Base-by-base conservation (phyloP, 371 early-diverging fungal species). In the Mucor piriformis region DNA sequence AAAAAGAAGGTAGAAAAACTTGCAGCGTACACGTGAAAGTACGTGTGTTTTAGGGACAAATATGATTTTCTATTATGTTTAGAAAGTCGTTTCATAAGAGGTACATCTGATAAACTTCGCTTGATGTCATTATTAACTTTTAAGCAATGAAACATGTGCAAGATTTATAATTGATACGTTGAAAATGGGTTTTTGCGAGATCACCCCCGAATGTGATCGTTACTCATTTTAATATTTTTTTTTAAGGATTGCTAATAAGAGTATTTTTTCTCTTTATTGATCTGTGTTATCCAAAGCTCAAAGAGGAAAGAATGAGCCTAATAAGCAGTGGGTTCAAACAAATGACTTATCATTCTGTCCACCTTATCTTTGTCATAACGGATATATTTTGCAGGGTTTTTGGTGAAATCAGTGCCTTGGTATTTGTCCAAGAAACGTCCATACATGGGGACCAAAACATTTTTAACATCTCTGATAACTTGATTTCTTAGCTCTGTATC, bases 361-460 rank as follows among this genome's bases (percentile, higher is more conserved):
- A 94, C 67, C 55, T 74, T 73, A 18, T 83, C 83, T 59, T 85
- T 85, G 66, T 88, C 88, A 58, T 88, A 94, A 48, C 84, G 84
- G 61, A 94, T 87, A 66, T 93, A 94, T 71, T 94, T 94, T 59
- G 86, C 82, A 12, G 83, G 83, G 56, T 88, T 91, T 70, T 92
- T 92, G 24, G 89, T 81, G 66, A 91, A 92, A 57, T 91, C 91
- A 2, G 82, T 77, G 25, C 66, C 59, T 61, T 74, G 78, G 59
- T 87, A 86, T 70, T 86, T 87, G 32, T 89, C 88, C 42, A 88
- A 61, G 65, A 92, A 93, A 16, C 87, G 79, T 42, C 81, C 80
- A 65, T 92, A 95, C 81, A 93, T 83, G 0, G 95, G 95, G 18
- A 92, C 67, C 44, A 95, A 33, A 4, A 92, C 82, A 56, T 82